Evolutionary conservation across 345 rosid species (phyloP).

Genomic region (Hibiscus mutabilis): DNA sequence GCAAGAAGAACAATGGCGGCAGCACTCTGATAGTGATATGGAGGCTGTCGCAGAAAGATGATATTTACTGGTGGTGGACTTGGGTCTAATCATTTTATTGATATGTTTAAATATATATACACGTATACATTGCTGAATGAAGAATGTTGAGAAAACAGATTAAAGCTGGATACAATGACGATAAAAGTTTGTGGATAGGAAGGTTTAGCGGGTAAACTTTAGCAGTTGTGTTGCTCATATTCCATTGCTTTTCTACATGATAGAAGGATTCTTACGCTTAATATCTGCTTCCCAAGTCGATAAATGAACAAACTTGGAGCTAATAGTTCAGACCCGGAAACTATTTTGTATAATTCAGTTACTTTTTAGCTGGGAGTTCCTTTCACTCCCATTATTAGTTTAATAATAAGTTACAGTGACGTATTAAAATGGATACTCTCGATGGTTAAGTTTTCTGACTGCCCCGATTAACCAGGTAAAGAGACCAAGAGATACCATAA

Average conservation of each 20-base stretch:
- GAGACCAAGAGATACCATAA: background rate
- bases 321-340: no score
- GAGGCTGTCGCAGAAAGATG: background rate
- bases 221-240: background rate
- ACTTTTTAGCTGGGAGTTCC: background rate
- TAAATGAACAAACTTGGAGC: background rate
- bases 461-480: background rate
- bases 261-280: background rate
- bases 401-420: background rate
- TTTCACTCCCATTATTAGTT: background rate
- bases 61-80: background rate
- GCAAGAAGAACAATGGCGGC: constrained; percentile 63
- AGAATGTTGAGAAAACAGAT: background rate
- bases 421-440: background rate
- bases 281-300: background rate
- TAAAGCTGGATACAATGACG: background rate
- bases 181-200: background rate
- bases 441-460: background rate
- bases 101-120: background rate
- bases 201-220: background rate
- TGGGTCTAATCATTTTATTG: constrained; percentile 10
- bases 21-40: constrained; percentile 38
- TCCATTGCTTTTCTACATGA: background rate
- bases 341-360: background rate
- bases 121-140: background rate